These are phyloP conservation scores for Claviceps spartinae DNA, from an alignment of 2,329 filamentous ascomycete species.

Conservation along the genomic window DNA sequence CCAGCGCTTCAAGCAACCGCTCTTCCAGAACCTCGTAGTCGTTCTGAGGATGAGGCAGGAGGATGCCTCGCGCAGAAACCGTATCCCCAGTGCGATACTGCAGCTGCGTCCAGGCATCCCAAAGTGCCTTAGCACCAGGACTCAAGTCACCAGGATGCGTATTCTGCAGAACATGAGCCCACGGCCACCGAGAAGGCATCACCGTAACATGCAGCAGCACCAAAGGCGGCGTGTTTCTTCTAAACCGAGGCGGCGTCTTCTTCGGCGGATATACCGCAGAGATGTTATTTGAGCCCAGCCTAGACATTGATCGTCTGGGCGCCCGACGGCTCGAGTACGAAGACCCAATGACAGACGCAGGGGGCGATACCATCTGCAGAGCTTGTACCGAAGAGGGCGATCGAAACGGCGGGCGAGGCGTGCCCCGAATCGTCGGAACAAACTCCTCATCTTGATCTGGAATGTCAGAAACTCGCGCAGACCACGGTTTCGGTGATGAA, in stretches of 20 bases:
- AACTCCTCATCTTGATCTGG: constrained; percentile 34
- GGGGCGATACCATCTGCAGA: constrained; percentile 58
- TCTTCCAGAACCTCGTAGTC: constrained; percentile 74
- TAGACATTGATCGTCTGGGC: constrained; percentile 35
- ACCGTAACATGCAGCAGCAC: constrained; percentile 69
- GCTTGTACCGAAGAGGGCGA: constrained; percentile 56
- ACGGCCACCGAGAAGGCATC: constrained; percentile 54
- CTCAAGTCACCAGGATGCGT: constrained; percentile 27
- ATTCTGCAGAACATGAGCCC: constrained; percentile 41
- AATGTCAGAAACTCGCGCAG: constrained; percentile 35
- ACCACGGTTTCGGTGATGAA: constrained; percentile 16
- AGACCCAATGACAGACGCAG: constrained; percentile 42
- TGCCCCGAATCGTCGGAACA: constrained; percentile 41
- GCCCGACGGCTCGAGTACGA: constrained; percentile 39
- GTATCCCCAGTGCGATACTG: constrained; percentile 60
- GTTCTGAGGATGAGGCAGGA: constrained; percentile 65
- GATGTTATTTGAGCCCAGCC: constrained; percentile 40
- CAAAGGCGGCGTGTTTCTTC: constrained; percentile 47
- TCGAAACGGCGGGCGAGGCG: constrained; percentile 50
- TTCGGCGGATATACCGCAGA: constrained; percentile 42
- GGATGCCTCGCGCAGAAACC: constrained; percentile 57
- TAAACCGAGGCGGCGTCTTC: constrained; percentile 45
- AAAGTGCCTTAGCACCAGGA: constrained; percentile 35
- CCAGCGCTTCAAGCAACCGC: constrained; percentile 59
- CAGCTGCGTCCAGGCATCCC: constrained; percentile 51